Evolutionary conservation across 192 early-diverging fungal species (phyloP).

Genomic region (Linnemannia zychae): DNA sequence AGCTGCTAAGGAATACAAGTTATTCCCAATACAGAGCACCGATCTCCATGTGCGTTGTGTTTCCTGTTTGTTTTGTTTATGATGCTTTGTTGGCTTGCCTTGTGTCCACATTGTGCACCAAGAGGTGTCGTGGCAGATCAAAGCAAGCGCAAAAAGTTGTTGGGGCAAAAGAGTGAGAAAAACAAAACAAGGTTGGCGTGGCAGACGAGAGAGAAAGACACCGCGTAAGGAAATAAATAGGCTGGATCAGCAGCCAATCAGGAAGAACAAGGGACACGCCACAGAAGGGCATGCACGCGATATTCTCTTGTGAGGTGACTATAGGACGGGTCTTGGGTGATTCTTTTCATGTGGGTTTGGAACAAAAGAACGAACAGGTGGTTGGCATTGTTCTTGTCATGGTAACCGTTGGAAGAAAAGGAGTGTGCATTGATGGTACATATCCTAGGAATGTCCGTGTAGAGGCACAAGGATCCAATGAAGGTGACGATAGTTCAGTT

Average conservation of each 20-base stretch:
- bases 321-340: too few relatives aligned
- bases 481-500: not conserved
- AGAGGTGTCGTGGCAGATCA: not conserved
- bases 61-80: not conserved
- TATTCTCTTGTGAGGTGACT: not conserved
- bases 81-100: too few relatives aligned
- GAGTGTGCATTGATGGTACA: too few relatives aligned
- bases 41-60: not conserved
- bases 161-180: slow-evolving; percentile 12
- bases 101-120: not conserved
- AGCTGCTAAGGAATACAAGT: not conserved
- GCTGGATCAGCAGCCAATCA: not conserved
- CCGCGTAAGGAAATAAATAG: not conserved
- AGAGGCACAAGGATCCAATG: too few relatives aligned
- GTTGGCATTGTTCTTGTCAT: too few relatives aligned
- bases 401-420: too few relatives aligned
- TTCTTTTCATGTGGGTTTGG: too few relatives aligned
- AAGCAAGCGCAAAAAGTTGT: slow-evolving; percentile 12
- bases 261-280: not conserved
- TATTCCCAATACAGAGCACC: not conserved
- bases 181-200: slow-evolving; percentile 7
- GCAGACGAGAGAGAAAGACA: not conserved
- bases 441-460: too few relatives aligned
- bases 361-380: too few relatives aligned
- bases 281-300: not conserved